Base-by-base conservation (phyloP, 2,329 filamentous ascomycete species). In the Xylaria sp. region DNA sequence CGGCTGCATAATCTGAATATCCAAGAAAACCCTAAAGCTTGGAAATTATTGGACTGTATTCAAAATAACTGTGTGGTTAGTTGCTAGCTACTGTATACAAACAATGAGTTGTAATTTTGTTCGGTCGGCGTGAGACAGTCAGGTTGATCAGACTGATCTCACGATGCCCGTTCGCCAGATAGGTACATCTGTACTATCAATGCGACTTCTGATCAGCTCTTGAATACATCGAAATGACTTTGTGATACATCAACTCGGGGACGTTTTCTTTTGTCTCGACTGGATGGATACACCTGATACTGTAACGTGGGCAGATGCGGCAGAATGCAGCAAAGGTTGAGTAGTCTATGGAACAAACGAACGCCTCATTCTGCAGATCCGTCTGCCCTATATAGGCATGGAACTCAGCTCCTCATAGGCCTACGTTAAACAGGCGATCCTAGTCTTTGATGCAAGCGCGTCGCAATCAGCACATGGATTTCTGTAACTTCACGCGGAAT, bases 401-500 rank as follows among this genome's bases (percentile, higher is more conserved):
- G 25, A 54, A 11, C 43, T 49, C 33, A 54, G 43, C 42, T 60
- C 6, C 21, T 9, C 19, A 14, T 38, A 14, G 19, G 45, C 45
- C 40, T 49, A 15, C 8, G 19, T 25, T 31, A 11, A 12, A 47
- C 53, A 52, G 33, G 40, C n/a, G 50, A 50, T 54, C 8, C 23
- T 19, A 60, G 45, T 25, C 33, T 23, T 14, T 17, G 31, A 53
- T 47, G 43, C 28, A 21, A 52, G 31, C 19, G 43, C 21, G 19
- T 43, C 42, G 43, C 35, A 56, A 31, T 52, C 45, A 11, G 25
- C 9, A 21, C 49, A 23, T 49, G 14, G 21, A n/a, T 25, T 54
- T 42, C 17, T 38, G 21, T 33, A 28, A 25, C 46, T 33, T 31
- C 28, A 9, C 9, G 54, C 54, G 54, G 54, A 62, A 62, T 58